These are phyloP conservation scores for Pythium dissimile DNA, from an alignment of 352 stramenopile genomes.

Conservation along the genomic window DNA sequence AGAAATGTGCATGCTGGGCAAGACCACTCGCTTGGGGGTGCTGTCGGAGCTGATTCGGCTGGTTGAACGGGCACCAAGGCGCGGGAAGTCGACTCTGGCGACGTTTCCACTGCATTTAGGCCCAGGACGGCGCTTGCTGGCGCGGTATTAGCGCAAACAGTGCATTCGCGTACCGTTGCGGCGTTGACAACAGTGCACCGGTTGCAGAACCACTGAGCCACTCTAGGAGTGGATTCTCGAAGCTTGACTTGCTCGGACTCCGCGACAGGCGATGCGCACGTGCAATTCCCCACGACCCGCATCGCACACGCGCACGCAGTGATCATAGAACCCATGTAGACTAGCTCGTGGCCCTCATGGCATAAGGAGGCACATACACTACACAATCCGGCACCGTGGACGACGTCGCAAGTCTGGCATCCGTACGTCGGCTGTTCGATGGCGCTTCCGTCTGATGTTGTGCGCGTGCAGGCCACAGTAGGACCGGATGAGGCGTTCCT, in stretches of 20 bases:
- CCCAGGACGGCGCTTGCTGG: constrained; percentile 15
- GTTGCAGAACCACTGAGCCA: constrained; percentile 66
- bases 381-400: constrained; percentile 67
- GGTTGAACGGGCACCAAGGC: constrained; percentile 39
- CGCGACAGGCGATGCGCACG: constrained; percentile 39
- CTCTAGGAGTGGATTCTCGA: constrained; percentile 30
- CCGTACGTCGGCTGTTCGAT: constrained; percentile 75
- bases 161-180: constrained; percentile 45
- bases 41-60: background rate
- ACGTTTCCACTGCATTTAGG: constrained; percentile 1
- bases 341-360: constrained; percentile 79
- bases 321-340: constrained; percentile 63
- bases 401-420: constrained; percentile 78
- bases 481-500: background rate
- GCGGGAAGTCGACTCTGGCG: constrained; percentile 42
- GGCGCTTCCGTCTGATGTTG: constrained; percentile 77
- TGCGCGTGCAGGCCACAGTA: constrained; percentile 50
- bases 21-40: constrained; percentile 46
- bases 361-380: constrained; percentile 66
- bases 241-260: constrained; percentile 37
- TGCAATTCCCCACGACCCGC: constrained; percentile 48
- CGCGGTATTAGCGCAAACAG: constrained; percentile 53
- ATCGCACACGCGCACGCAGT: constrained; percentile 70
- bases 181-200: constrained; percentile 84
- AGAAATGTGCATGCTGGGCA: constrained; percentile 80